These are phyloP conservation scores for Xylariaceae sp. DNA, from an alignment of 2,329 filamentous ascomycete genomes.

Conservation along the genomic window DNA sequence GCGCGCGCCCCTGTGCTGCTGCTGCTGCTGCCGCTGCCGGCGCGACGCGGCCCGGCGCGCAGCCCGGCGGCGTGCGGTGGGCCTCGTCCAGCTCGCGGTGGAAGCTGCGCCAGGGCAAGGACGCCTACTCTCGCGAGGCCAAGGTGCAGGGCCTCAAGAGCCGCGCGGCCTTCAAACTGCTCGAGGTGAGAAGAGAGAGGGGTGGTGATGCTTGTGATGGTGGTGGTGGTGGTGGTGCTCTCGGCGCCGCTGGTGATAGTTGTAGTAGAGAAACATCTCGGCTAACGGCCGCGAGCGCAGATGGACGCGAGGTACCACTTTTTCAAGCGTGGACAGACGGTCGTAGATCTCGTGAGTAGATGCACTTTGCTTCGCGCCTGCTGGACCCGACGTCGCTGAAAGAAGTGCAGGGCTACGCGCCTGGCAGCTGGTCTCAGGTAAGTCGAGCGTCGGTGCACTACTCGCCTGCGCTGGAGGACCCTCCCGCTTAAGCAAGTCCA, in stretches of 20 bases:
- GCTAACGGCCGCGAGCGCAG: slow-evolving; percentile 33
- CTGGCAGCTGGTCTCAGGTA: slow-evolving; percentile 65
- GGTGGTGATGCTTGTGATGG: no score
- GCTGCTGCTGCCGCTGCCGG: no score
- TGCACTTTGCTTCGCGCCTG: not conserved
- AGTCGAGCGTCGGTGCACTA: no score
- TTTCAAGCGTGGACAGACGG: slow-evolving; percentile 73
- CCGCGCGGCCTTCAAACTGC: slow-evolving; percentile 84
- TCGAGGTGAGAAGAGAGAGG: slow-evolving; percentile 52
- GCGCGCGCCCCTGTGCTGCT: slow-evolving; percentile 1
- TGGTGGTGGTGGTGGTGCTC: no score
- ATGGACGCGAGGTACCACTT: slow-evolving; percentile 76
- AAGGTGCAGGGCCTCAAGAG: slow-evolving; percentile 77
- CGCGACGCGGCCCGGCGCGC: no score
- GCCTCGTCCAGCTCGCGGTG: slow-evolving; percentile 65
- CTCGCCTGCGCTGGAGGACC: no score
- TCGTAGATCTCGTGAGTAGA: slow-evolving; percentile 71
- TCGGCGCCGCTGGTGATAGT: no score
- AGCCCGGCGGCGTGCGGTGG: slow-evolving; percentile 14
- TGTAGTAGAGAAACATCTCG: no score
- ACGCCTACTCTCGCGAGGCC: slow-evolving; percentile 67
- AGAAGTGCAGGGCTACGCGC: slow-evolving; percentile 60
- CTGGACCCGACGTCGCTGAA: slow-evolving; percentile 8
- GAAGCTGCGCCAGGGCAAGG: slow-evolving; percentile 70
- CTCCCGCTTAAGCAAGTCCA: slow-evolving; percentile 32